These are phyloP conservation scores for Dothistroma pini DNA, from an alignment of 2,329 filamentous ascomycete genomes.

Conservation along the genomic window DNA sequence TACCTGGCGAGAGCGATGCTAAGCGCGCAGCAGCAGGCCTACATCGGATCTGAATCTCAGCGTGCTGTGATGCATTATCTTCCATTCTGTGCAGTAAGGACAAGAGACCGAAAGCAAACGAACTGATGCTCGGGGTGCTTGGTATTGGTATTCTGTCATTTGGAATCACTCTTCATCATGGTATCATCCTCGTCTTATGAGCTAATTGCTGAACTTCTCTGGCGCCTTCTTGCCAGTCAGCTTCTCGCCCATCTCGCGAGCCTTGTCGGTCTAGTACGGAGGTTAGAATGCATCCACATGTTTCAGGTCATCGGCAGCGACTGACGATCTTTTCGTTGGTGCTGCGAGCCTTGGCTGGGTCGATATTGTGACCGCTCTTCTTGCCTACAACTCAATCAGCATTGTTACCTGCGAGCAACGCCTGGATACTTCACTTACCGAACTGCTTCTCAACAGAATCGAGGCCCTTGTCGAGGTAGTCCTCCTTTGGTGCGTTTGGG, in stretches of 20 bases:
- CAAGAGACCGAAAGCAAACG: no score
- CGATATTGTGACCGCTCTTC: conserved; percentile 22
- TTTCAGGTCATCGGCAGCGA: neutral
- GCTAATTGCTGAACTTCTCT: conserved; percentile 9
- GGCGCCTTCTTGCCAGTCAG: conserved; percentile 32
- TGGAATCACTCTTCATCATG: neutral
- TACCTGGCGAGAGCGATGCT: no score
- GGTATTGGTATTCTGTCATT: neutral
- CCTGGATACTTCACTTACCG: conserved; percentile 3
- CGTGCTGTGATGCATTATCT: no score
- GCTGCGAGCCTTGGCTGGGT: conserved; percentile 28
- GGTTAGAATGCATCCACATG: neutral
- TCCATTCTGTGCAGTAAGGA: no score
- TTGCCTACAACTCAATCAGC: neutral
- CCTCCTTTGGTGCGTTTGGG: conserved; percentile 19
- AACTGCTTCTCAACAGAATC: conserved; percentile 27
- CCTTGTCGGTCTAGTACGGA: conserved; percentile 27
- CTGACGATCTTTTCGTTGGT: conserved; percentile 33
- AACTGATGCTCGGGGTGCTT: neutral
- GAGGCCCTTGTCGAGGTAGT: conserved; percentile 33
- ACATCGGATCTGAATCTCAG: no score
- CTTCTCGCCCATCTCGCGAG: conserved; percentile 32
- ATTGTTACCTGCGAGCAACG: neutral
- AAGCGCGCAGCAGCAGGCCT: no score
- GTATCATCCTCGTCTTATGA: neutral